Percentiles rank a stretch among this genome's conserved stretches.
Conservation (phyloP, 129 eudicot genomes). For the Artemisia annua region DNA sequence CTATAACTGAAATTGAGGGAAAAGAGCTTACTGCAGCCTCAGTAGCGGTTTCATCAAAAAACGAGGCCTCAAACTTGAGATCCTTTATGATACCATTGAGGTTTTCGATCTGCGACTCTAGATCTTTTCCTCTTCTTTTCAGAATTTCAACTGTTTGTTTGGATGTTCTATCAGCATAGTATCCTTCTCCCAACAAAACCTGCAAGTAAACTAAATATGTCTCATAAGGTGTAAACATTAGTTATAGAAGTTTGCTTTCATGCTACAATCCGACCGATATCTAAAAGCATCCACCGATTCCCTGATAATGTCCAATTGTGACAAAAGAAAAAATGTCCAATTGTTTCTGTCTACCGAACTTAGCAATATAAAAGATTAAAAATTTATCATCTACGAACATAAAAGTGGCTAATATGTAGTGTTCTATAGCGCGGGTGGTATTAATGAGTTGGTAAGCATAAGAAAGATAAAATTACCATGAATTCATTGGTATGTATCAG, state of each 20-base stretch:
- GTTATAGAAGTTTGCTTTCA: not conserved
- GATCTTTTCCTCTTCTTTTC: slow-evolving; percentile 76
- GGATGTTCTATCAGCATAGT: slow-evolving; percentile 86
- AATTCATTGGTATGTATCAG: slow-evolving; percentile 86
- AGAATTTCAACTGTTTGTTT: slow-evolving; percentile 87
- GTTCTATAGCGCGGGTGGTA: not conserved
- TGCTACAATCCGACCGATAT: not conserved
- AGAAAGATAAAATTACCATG: slow-evolving; percentile 44
- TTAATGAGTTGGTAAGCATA: not conserved
- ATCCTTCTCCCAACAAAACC: slow-evolving; percentile 91
- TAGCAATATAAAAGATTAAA: not conserved
- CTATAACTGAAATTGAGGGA: slow-evolving; percentile 1
- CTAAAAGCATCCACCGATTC: too few relatives aligned
- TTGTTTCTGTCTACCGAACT: too few relatives aligned
- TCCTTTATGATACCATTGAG: slow-evolving; percentile 73
- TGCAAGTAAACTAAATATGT: slow-evolving; percentile 29
- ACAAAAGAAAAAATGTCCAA: too few relatives aligned
- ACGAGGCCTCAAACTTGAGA: slow-evolving; percentile 75
- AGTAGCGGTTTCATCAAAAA: slow-evolving; percentile 73
- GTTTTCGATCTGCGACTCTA: slow-evolving; percentile 67
- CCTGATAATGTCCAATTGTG: too few relatives aligned
- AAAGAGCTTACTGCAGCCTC: slow-evolving; percentile 68
- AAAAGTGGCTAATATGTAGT: too few relatives aligned
- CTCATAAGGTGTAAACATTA: slow-evolving; percentile 17
- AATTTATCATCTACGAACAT: not conserved